Base-by-base conservation (phyloP, 306 rosid species). In the Abrus pulchellus region DNA sequence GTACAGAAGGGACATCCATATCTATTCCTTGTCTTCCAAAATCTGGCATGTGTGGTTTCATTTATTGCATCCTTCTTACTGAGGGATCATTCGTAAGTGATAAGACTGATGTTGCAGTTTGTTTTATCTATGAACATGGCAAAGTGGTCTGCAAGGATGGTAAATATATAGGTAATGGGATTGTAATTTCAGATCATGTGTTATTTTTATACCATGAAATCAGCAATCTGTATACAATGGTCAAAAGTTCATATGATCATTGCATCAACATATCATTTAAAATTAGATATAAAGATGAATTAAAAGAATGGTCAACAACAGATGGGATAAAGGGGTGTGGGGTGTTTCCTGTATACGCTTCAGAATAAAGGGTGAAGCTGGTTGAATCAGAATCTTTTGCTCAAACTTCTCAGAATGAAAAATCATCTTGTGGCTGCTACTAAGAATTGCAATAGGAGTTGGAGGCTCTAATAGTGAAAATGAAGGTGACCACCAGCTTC, bases 241-340 rank as follows among this genome's bases (percentile, higher is more conserved):
- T 20, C 20, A 20, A 20, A 20, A 20, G 20, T 20, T 20, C 32
- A 33, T 9, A 27, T 63, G n/a, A 10, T 20, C 12, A 29, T 6
- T 32, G 12, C 2, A 60, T 0, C 68, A 62, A 27, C 50, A 3
- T 61, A 28, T 38, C 83, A 36, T 71, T 71, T 50, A 9, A 36
- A 38, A 48, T 80, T 29, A 3, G 2, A 45, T 4, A 3, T 2
- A 6, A 7, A 38, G 11, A 0, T 28, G 0, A 0, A 0, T 0
- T 5, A 0, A 10, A 34, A 9, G 2, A 53, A 36, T 2, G 7
- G 0, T 29, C 38, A 55, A n/a, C 50, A 1, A 59, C 32, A 1
- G 56, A 47, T 34, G 5, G 52, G 55, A 52, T 66, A 41, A 77
- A 48, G 28, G 63, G 60, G 77, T 69, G 67, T 34, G 83, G 63